Conservation (phyloP, 441 rosid species). For the Aleurites moluccanus region DNA sequence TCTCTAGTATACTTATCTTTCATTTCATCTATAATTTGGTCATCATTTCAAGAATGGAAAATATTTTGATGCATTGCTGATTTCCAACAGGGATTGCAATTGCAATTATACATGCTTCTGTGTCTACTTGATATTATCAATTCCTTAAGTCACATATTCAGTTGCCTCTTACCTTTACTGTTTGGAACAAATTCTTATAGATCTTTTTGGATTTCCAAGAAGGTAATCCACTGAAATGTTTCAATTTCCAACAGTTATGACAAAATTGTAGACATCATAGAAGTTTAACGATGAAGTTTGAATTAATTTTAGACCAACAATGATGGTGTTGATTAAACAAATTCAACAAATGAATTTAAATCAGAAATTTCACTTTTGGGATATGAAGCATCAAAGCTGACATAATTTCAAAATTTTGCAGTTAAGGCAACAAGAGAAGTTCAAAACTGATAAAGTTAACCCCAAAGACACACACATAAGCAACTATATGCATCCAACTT, state of each 20-base stretch:
- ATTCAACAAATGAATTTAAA: background rate
- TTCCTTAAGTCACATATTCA: background rate
- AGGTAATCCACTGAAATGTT: background rate
- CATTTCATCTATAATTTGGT: background rate
- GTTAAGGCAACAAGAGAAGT: background rate
- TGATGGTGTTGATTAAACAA: background rate
- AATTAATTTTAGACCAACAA: background rate
- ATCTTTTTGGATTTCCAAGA: background rate
- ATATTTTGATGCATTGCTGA: background rate
- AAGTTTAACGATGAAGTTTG: background rate
- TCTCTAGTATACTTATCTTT: background rate
- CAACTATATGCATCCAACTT: background rate
- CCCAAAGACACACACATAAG: background rate
- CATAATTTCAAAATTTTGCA: background rate
- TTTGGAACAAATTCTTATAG: background rate
- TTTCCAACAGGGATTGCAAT: background rate
- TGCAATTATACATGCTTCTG: background rate
- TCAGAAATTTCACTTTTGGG: background rate
- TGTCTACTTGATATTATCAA: background rate
- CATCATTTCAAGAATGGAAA: background rate
- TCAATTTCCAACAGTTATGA: background rate
- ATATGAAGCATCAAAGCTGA: background rate
- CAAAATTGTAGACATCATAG: background rate
- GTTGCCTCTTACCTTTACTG: background rate
- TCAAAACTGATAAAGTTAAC: background rate